phyloP scores from a whole-genome alignment of 2,329 filamentous ascomycete genomes.

The Aspergillus arachidicola region DNA sequence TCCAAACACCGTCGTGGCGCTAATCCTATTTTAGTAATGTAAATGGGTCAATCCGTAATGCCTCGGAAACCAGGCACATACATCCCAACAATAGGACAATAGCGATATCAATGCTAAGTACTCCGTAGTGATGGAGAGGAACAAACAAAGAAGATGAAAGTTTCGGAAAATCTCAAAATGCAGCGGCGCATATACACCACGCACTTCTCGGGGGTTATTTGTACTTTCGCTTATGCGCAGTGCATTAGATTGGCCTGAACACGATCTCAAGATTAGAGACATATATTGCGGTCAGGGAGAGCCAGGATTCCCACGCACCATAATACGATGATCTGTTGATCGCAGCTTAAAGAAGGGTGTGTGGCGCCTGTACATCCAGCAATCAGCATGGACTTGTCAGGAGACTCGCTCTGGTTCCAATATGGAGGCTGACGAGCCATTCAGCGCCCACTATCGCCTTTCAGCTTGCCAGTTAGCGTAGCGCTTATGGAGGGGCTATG shows the following conservation, averaged over 20 bases:
- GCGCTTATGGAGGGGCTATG: slow-evolving; percentile 15
- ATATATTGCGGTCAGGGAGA: slow-evolving; percentile 12
- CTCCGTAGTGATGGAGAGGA: neutral
- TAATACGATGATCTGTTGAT: slow-evolving; percentile 14
- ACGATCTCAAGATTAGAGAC: slow-evolving; percentile 2
- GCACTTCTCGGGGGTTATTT: neutral
- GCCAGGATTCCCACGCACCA: slow-evolving; percentile 11
- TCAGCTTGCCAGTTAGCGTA: slow-evolving; percentile 14
- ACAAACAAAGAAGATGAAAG: neutral
- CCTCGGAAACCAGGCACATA: slow-evolving; percentile 21
- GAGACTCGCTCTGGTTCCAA: slow-evolving; percentile 18
- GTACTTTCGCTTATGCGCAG: neutral
- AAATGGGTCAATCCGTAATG: slow-evolving; percentile 2
- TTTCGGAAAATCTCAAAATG: neutral
- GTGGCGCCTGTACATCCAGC: slow-evolving; percentile 12
- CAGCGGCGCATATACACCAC: neutral
- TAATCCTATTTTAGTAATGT: slow-evolving; percentile 17
- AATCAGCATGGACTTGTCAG: slow-evolving; percentile 22
- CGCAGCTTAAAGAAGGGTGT: slow-evolving; percentile 7
- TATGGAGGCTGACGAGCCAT: slow-evolving; percentile 10
- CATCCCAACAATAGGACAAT: slow-evolving; percentile 5
- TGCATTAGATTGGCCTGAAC: slow-evolving; percentile 1
- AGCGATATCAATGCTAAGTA: neutral
- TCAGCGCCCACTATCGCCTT: slow-evolving; percentile 7
- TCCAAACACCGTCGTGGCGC: slow-evolving; percentile 6